Evolutionary conservation across 2,329 filamentous ascomycete genomes (phyloP).

Genomic region (Arthroderma sp.): DNA sequence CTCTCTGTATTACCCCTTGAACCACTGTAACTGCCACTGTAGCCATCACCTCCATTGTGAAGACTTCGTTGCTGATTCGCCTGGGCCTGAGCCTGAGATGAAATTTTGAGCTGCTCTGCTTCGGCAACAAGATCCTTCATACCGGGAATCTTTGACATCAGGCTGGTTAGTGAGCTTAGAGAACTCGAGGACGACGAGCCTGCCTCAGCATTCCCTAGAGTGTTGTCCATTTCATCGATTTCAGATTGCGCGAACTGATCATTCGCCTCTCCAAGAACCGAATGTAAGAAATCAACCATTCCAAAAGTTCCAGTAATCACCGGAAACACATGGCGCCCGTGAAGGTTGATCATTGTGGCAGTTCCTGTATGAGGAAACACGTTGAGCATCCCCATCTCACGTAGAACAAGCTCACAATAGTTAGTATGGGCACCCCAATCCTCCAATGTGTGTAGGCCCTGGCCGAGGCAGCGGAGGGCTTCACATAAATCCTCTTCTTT

Average conservation of each 20-base stretch:
- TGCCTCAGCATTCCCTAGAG: slow-evolving; percentile 55
- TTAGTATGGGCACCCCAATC: slow-evolving; percentile 72
- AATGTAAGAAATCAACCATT: slow-evolving; percentile 73
- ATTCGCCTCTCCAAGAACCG: slow-evolving; percentile 60
- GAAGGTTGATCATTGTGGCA: slow-evolving; percentile 51
- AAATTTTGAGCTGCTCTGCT: slow-evolving; percentile 48
- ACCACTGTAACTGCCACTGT: slow-evolving; percentile 10
- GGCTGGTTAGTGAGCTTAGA: slow-evolving; percentile 52
- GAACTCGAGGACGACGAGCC: slow-evolving; percentile 30
- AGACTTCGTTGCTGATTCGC: slow-evolving; percentile 36
- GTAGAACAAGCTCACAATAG: slow-evolving; percentile 64
- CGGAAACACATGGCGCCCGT: slow-evolving; percentile 55
- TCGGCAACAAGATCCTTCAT: slow-evolving; percentile 54
- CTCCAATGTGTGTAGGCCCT: slow-evolving; percentile 66
- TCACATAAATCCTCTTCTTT: slow-evolving; percentile 69
- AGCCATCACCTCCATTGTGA: slow-evolving; percentile 13
- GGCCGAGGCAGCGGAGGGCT: slow-evolving; percentile 61
- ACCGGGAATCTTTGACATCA: slow-evolving; percentile 65
- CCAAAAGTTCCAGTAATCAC: slow-evolving; percentile 63
- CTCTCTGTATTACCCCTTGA: neutral
- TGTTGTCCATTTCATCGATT: slow-evolving; percentile 66
- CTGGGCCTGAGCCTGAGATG: slow-evolving; percentile 51
- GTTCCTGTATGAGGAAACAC: slow-evolving; percentile 66
- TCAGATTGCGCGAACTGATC: slow-evolving; percentile 79
- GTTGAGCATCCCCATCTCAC: slow-evolving; percentile 54